Percentiles rank a stretch among this genome's conserved stretches.
phyloP scores from a whole-genome alignment of 345 rosid genomes.

The Zanthoxylum bungeanum region DNA sequence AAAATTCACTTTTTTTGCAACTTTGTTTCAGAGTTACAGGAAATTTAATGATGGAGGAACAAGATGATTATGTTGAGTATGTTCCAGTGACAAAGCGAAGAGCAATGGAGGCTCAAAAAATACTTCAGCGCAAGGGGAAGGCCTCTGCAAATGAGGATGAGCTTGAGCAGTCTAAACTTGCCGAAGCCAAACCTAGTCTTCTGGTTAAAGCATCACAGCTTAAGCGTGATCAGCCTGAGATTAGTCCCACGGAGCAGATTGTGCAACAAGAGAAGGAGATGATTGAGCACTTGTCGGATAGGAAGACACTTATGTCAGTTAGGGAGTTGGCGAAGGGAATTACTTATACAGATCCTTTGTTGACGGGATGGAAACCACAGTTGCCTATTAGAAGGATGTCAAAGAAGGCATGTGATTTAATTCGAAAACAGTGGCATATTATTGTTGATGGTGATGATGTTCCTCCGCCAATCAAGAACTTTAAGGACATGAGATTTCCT shows the following conservation, averaged over 20 bases:
- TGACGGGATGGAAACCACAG: slow-evolving; percentile 93
- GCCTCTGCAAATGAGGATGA: slow-evolving; percentile 58
- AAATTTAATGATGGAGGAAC: slow-evolving; percentile 54
- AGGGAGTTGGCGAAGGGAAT: slow-evolving; percentile 93
- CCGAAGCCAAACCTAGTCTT: slow-evolving; percentile 79
- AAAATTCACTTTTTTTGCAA: background rate
- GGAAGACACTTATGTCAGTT: slow-evolving; percentile 81
- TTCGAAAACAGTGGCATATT: slow-evolving; percentile 91
- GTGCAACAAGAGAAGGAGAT: slow-evolving; percentile 92
- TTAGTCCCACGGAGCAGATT: slow-evolving; percentile 71
- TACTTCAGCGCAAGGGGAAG: slow-evolving; percentile 78
- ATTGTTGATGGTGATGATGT: slow-evolving; percentile 85
- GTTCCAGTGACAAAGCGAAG: slow-evolving; percentile 82
- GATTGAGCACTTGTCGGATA: slow-evolving; percentile 81
- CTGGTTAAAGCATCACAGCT: slow-evolving; percentile 90
- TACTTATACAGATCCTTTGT: slow-evolving; percentile 67
- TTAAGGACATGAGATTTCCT: slow-evolving; percentile 84
- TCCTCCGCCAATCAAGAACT: slow-evolving; percentile 79
- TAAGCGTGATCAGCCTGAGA: slow-evolving; percentile 76
- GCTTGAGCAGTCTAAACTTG: slow-evolving; percentile 55
- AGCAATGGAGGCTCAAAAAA: slow-evolving; percentile 67
- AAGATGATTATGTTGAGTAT: slow-evolving; percentile 70
- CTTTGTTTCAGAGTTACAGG: slow-evolving; percentile 3
- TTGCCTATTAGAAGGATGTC: slow-evolving; percentile 63
- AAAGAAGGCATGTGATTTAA: slow-evolving; percentile 50